Evolutionary conservation across 306 rosid species (phyloP).

Genomic region (Casuarina equisetifolia): DNA sequence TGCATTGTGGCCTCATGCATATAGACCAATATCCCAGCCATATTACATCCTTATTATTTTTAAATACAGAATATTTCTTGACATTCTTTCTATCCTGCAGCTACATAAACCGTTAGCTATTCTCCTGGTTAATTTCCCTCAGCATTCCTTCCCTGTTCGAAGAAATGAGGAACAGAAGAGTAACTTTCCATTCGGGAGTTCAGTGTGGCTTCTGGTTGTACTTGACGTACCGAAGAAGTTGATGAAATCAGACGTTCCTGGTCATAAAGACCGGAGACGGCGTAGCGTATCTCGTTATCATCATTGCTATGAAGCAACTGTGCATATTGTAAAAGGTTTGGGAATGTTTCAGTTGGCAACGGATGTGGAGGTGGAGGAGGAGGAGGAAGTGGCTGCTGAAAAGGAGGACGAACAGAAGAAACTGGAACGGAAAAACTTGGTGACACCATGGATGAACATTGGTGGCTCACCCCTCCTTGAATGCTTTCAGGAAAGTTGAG

Average conservation of each 20-base stretch:
- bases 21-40: background rate
- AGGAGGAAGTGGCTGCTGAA: background rate
- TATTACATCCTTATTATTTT: background rate
- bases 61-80: background rate
- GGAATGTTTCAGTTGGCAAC: conserved; percentile 12
- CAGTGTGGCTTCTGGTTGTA: conserved; percentile 3
- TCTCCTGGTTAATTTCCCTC: conserved; percentile 22
- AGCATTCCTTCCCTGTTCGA: conserved; percentile 24
- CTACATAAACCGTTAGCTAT: background rate
- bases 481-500: conserved; percentile 47
- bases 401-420: background rate
- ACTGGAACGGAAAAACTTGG: background rate
- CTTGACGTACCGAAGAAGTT: conserved; percentile 12
- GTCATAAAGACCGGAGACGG: conserved; percentile 23
- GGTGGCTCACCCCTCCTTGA: background rate
- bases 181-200: conserved; percentile 12
- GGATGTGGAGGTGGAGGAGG: conserved; percentile 1
- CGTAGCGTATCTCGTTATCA: conserved; percentile 38
- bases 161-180: conserved; percentile 12
- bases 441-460: background rate
- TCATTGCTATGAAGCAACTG: conserved; percentile 37
- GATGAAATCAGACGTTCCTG: conserved; percentile 4
- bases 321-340: conserved; percentile 43
- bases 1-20: background rate
- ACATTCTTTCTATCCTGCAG: background rate